phyloP scores from a whole-genome alignment of 495 filamentous ascomycete species.

The Neurospora sp. region DNA sequence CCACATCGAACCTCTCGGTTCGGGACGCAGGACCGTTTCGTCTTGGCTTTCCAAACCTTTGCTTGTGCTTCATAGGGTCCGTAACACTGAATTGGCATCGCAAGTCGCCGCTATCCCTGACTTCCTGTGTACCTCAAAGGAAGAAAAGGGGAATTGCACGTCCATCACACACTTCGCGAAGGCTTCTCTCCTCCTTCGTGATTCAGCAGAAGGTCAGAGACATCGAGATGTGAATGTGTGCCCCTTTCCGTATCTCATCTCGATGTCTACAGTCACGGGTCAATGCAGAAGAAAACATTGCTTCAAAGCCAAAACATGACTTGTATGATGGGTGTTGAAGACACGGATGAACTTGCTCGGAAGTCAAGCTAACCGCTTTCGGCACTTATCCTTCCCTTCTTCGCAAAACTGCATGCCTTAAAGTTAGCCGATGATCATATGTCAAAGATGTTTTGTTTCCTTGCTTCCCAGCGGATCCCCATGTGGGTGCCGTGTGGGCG shows the following conservation, averaged over 20 bases:
- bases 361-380: not conserved
- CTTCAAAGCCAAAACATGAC: not conserved
- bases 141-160: not conserved
- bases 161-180: not conserved
- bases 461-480: not conserved
- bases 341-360: not conserved
- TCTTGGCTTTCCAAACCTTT: not conserved
- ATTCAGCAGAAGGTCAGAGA: not conserved
- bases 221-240: not conserved
- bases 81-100: not conserved
- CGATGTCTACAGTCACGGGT: not conserved
- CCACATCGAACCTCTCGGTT: not conserved
- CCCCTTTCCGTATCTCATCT: not conserved
- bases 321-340: not conserved
- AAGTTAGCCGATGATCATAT: not conserved
- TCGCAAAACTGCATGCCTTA: not conserved
- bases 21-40: not conserved
- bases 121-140: too few species aligned
- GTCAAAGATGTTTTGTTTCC: not conserved
- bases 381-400: not conserved
- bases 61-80: not conserved
- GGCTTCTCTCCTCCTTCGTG: not conserved
- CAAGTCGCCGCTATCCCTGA: not conserved
- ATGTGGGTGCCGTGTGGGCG: not conserved
- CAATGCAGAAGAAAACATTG: not conserved